These are phyloP conservation scores for Aspergillus pseudonomiae DNA, from an alignment of 2,329 filamentous ascomycete species.

Conservation along the genomic window DNA sequence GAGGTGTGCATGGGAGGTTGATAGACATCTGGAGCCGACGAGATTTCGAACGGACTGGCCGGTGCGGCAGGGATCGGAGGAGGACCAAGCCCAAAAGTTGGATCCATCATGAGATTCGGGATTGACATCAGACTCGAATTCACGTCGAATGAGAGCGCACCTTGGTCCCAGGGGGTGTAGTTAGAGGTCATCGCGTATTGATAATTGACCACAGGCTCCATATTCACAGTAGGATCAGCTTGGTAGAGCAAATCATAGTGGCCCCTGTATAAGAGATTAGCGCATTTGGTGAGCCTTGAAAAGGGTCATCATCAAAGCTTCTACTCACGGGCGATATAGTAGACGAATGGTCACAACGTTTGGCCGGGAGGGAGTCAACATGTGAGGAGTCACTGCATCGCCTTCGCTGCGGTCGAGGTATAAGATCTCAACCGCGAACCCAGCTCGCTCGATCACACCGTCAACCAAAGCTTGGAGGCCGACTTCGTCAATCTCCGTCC, in stretches of 20 bases:
- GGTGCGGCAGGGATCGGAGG: constrained; percentile 35
- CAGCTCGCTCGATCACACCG: constrained; percentile 75
- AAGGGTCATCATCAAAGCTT: background rate
- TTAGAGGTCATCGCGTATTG: constrained; percentile 45
- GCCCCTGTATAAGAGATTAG: constrained; percentile 54
- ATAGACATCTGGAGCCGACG: constrained; percentile 39
- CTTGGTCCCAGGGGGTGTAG: constrained; percentile 41
- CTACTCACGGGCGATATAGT: constrained; percentile 66
- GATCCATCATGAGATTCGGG: constrained; percentile 43
- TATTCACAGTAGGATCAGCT: constrained; percentile 48
- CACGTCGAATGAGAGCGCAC: constrained; percentile 42
- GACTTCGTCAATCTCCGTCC: constrained; percentile 88
- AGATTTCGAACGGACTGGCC: constrained; percentile 34
- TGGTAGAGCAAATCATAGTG: constrained; percentile 96
- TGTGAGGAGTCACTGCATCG: constrained; percentile 64
- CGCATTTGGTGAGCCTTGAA: background rate
- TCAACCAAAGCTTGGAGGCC: constrained; percentile 77
- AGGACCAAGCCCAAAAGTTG: constrained; percentile 33
- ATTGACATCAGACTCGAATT: constrained; percentile 46
- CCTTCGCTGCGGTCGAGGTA: constrained; percentile 88
- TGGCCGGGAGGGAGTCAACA: constrained; percentile 38
- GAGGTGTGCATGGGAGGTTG: constrained; percentile 33
- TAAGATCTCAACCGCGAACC: constrained; percentile 80
- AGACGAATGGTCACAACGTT: constrained; percentile 66
- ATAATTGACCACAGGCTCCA: constrained; percentile 44